A percentile compares a stretch with the other conserved stretches of the same genome.
Evolutionary conservation across 2,329 filamentous ascomycete species (phyloP).

Genomic region (Epicoccum nigrum): DNA sequence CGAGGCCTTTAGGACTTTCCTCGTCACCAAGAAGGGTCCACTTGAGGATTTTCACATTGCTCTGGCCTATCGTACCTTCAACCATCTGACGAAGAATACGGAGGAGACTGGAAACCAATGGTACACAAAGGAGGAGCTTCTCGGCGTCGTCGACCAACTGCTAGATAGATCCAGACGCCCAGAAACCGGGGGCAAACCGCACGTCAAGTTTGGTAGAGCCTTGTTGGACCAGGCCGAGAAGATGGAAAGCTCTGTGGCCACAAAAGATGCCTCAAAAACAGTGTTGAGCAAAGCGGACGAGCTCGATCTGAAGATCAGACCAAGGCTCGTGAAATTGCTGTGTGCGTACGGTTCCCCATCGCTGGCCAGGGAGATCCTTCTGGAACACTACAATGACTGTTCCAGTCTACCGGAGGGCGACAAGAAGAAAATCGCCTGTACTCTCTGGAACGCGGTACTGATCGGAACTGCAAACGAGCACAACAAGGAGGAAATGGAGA

Average conservation of each 20-base stretch:
- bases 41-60: conserved; percentile 54
- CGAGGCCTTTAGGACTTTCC: conserved; percentile 55
- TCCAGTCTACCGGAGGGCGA: not conserved
- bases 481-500: conserved; percentile 62
- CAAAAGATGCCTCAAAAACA: not conserved
- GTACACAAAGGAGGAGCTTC: conserved; percentile 33
- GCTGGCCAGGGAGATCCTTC: conserved; percentile 35
- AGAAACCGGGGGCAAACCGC: conserved; percentile 46
- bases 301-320: conserved; percentile 8
- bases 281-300: conserved; percentile 8
- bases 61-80: conserved; percentile 64
- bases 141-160: conserved; percentile 19
- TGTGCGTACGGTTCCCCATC: conserved; percentile 32
- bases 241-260: conserved; percentile 1
- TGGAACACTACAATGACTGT: conserved; percentile 18
- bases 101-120: conserved; percentile 37
- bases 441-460: conserved; percentile 53
- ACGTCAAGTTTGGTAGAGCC: conserved; percentile 50
- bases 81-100: conserved; percentile 59
- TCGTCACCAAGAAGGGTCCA: conserved; percentile 28
- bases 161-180: conserved; percentile 34
- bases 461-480: conserved; percentile 67
- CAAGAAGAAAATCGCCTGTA: not conserved
- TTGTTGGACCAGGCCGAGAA: conserved; percentile 31
- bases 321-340: conserved; percentile 27